A percentile compares a stretch with the other conserved stretches of the same genome.
phyloP scores from a whole-genome alignment of 2,329 filamentous ascomycete species.

The Phaeosphaeriaceae sp. region DNA sequence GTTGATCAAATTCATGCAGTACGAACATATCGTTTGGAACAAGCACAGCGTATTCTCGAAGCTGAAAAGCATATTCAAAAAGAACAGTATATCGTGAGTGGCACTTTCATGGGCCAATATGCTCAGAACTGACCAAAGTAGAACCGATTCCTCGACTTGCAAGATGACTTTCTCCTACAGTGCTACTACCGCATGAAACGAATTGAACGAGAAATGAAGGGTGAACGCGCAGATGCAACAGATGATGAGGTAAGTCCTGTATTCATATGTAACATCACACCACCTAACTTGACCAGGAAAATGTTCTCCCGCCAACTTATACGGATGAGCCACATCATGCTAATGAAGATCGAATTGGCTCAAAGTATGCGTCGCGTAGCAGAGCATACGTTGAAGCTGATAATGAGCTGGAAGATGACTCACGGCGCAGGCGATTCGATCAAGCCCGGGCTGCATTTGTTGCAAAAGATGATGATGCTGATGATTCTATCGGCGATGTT shows the following conservation, averaged over 20 bases:
- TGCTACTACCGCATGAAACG: conserved; percentile 49
- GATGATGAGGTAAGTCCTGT: conserved; percentile 48
- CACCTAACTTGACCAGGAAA: conserved; percentile 30
- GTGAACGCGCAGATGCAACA: conserved; percentile 45
- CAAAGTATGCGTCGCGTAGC: conserved; percentile 50
- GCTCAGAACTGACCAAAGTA: conserved; percentile 19
- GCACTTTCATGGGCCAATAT: neutral
- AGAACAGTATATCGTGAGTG: conserved; percentile 46
- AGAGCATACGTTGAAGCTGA: conserved; percentile 50
- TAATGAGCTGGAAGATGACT: conserved; percentile 41
- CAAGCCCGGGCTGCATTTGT: conserved; percentile 32
- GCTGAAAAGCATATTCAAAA: conserved; percentile 44
- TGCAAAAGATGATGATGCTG: conserved; percentile 38
- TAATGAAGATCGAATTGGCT: conserved; percentile 35
- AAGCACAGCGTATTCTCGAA: conserved; percentile 43
- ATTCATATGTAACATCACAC: neutral
- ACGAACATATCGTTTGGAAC: conserved; percentile 45
- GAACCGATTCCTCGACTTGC: conserved; percentile 42
- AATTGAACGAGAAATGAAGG: conserved; percentile 45
- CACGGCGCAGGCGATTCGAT: conserved; percentile 31
- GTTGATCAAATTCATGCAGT: conserved; percentile 48
- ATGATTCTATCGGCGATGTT: conserved; percentile 36
- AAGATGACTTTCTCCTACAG: conserved; percentile 43
- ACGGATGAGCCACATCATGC: conserved; percentile 32
- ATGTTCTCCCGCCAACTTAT: conserved; percentile 42